Percentiles rank a stretch among this genome's conserved stretches.
phyloP scores from a whole-genome alignment of 2,329 filamentous ascomycete species.

The Trichoderma afroharzianum region DNA sequence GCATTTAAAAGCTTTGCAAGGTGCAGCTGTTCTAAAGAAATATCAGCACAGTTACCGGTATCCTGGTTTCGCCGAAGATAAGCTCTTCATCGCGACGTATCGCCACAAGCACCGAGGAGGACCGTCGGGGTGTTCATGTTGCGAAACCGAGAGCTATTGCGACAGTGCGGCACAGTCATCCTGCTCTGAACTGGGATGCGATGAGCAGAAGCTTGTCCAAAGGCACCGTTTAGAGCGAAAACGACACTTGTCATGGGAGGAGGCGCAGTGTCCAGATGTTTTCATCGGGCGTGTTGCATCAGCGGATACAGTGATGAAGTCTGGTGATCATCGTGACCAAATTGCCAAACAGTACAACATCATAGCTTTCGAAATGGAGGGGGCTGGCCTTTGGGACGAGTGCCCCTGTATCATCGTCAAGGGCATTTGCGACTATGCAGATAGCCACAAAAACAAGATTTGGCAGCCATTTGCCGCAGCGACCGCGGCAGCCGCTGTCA shows the following conservation, averaged over 20 bases:
- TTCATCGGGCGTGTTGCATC: conserved; percentile 36
- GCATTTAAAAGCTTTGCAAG: conserved; percentile 4
- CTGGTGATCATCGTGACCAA: conserved; percentile 31
- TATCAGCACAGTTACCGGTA: neutral
- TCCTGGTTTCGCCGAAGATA: neutral
- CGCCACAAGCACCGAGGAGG: neutral
- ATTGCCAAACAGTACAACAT: conserved; percentile 23
- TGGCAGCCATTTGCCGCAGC: conserved; percentile 26
- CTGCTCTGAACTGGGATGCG: neutral
- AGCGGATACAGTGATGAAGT: conserved; percentile 38
- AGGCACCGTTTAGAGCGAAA: neutral
- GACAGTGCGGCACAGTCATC: neutral
- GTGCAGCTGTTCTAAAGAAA: neutral
- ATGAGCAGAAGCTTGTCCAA: neutral
- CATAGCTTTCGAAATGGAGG: conserved; percentile 34
- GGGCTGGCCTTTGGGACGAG: conserved; percentile 26
- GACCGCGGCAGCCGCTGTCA: conserved; percentile 17
- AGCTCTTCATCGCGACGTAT: neutral
- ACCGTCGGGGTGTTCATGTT: neutral
- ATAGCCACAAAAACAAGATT: conserved; percentile 35
- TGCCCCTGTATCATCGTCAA: conserved; percentile 35
- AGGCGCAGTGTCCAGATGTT: neutral
- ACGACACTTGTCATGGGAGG: neutral
- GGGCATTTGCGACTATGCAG: conserved; percentile 37
- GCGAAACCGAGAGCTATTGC: neutral